phyloP scores from a whole-genome alignment of 768 basidiomycete genomes.

The Tephrocybe sp. region DNA sequence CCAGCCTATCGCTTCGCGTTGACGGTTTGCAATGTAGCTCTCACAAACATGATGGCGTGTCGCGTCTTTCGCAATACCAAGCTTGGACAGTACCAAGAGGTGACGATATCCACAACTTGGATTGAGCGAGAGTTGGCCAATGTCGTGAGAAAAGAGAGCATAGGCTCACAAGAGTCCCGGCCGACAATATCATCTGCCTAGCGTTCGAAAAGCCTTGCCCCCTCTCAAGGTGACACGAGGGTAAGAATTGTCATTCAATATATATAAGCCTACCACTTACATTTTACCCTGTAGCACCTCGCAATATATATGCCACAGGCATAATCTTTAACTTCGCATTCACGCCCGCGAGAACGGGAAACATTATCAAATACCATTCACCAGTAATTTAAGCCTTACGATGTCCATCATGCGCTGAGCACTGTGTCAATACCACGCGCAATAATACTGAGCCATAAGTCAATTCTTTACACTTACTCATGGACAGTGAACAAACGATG shows the following conservation, averaged over 20 bases:
- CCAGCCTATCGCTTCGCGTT: not conserved
- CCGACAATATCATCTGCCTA: too few species aligned
- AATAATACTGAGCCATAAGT: conserved; percentile 34
- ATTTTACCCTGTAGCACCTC: too few species aligned
- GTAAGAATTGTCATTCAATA: too few species aligned
- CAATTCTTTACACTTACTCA: conserved; percentile 36
- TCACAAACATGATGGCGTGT: conserved; percentile 19
- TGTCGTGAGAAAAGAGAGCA: too few species aligned
- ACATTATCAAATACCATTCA: not conserved
- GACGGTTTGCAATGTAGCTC: not conserved
- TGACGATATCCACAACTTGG: not conserved
- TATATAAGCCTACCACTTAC: too few species aligned
- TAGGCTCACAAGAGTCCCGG: too few species aligned
- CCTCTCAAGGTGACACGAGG: too few species aligned
- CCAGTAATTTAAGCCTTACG: not conserved
- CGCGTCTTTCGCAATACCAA: conserved; percentile 18
- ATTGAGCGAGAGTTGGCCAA: too few species aligned
- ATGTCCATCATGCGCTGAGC: conserved; percentile 31
- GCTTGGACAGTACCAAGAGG: not conserved
- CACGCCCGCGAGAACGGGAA: too few species aligned
- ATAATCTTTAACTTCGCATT: too few species aligned
- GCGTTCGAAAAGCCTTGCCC: too few species aligned
- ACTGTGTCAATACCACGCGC: conserved; percentile 49
- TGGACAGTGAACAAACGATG: conserved; percentile 66
- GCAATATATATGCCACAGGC: too few species aligned